Conservation (phyloP, 768 basidiomycete species). For the Trametes villosa region DNA sequence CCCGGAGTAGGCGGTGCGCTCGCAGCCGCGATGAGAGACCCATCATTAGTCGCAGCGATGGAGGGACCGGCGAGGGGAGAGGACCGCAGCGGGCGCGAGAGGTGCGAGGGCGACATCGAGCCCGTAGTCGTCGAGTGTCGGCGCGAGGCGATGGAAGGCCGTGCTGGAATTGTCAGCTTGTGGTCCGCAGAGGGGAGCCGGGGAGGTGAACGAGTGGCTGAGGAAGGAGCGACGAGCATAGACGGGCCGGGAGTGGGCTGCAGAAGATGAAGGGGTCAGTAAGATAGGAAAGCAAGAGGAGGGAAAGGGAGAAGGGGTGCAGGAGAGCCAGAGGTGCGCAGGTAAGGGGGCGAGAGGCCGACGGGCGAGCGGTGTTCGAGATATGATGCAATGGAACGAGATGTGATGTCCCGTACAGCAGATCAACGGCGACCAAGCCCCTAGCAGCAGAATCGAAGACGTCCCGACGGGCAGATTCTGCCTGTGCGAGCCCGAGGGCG, state of each 20-base stretch:
- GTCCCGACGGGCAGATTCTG: background rate
- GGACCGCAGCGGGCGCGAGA: conserved; percentile 31
- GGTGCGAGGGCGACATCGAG: conserved; percentile 19
- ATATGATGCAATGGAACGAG: conserved; percentile 6
- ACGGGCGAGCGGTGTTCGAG: background rate
- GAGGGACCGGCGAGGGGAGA: conserved; percentile 35
- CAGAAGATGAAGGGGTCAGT: background rate
- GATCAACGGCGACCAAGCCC: background rate
- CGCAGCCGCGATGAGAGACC: conserved; percentile 8
- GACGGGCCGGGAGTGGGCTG: conserved; percentile 5
- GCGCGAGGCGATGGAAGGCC: conserved; percentile 14
- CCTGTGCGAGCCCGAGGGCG: background rate
- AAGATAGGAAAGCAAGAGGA: background rate
- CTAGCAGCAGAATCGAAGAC: background rate
- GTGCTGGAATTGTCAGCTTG: conserved; percentile 11
- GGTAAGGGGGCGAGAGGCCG: background rate
- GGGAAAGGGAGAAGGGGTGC: background rate
- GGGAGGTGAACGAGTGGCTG: conserved; percentile 12
- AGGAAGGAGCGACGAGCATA: conserved; percentile 15
- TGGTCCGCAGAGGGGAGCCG: conserved; percentile 14
- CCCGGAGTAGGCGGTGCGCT: conserved; percentile 15
- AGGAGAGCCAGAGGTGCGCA: background rate
- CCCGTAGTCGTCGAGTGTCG: conserved; percentile 17
- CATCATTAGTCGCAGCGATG: conserved; percentile 24
- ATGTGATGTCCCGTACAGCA: background rate